Percentiles rank a stretch among this genome's conserved stretches.
These are phyloP conservation scores for Podospora tetraspora DNA, from an alignment of 495 filamentous ascomycete genomes.

Conservation along the genomic window DNA sequence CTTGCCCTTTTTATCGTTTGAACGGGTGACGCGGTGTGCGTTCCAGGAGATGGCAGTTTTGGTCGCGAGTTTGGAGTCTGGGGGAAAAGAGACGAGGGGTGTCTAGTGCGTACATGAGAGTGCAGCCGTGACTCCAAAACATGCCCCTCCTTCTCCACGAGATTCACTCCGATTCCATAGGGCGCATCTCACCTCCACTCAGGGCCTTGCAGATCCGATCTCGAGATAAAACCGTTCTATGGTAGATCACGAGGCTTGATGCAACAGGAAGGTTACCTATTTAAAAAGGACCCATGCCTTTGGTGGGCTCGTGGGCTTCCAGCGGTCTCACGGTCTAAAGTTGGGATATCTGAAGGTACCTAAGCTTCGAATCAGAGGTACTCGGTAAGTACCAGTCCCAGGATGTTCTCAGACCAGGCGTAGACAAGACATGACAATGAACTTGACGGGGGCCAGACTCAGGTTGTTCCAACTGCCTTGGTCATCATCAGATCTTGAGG, in stretches of 20 bases:
- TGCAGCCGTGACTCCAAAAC: background rate
- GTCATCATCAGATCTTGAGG: background rate
- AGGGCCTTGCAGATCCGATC: background rate
- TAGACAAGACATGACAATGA: too few species aligned
- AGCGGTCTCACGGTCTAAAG: background rate
- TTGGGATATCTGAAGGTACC: background rate
- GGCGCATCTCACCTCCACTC: background rate
- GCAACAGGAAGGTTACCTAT: background rate
- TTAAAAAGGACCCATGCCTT: background rate
- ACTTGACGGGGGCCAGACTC: too few species aligned
- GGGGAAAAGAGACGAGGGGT: background rate
- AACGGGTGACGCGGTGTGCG: background rate
- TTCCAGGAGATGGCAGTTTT: background rate
- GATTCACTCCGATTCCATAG: background rate
- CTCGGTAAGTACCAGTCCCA: background rate
- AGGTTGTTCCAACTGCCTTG: too few species aligned
- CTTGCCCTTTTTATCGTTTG: background rate
- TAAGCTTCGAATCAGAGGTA: background rate
- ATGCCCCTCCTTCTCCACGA: background rate
- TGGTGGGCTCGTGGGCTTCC: background rate
- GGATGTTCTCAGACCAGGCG: too few species aligned
- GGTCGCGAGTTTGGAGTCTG: background rate
- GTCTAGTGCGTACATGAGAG: background rate
- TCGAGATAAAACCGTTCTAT: background rate
- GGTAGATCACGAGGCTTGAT: background rate